These are phyloP conservation scores for Hanseniaspora nectarophila DNA, from an alignment of 805 yeast species.

Conservation along the genomic window DNA sequence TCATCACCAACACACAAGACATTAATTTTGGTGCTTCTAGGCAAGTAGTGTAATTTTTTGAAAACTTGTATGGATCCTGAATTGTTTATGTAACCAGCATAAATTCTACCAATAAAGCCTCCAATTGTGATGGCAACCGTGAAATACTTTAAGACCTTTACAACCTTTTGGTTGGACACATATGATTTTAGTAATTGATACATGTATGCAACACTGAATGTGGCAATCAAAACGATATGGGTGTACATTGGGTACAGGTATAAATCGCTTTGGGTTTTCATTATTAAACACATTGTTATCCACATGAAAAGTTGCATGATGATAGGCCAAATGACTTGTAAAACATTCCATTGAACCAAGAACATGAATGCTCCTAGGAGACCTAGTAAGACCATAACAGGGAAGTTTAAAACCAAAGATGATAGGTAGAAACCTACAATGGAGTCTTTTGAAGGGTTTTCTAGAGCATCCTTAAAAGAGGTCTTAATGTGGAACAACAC, in stretches of 20 bases:
- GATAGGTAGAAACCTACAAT: constrained; percentile 27
- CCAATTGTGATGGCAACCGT: constrained; percentile 9
- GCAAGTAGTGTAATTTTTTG: constrained; percentile 22
- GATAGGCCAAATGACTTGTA: constrained; percentile 26
- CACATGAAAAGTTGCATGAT: constrained; percentile 36
- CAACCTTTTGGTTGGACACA: constrained; percentile 2
- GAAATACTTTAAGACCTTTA: constrained; percentile 14
- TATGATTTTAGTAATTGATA: constrained; percentile 11
- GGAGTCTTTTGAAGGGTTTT: not conserved
- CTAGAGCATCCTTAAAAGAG: too few species aligned
- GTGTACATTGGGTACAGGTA: constrained; percentile 80
- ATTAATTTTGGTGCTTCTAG: not conserved
- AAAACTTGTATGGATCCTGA: constrained; percentile 59
- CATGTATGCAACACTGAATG: constrained; percentile 33
- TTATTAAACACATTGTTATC: constrained; percentile 35
- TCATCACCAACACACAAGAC: constrained; percentile 87
- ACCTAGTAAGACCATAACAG: constrained; percentile 27
- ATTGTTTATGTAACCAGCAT: constrained; percentile 54
- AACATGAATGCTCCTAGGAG: constrained; percentile 24
- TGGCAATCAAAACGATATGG: constrained; percentile 49
- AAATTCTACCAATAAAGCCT: constrained; percentile 40
- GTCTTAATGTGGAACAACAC: constrained; percentile 48
- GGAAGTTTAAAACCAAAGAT: constrained; percentile 59
- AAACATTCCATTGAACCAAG: constrained; percentile 32
- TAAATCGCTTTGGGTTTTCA: constrained; percentile 40